Evolutionary conservation across 2,329 filamentous ascomycete genomes (phyloP).

Genomic region (Fonsecaea multimorphosa): DNA sequence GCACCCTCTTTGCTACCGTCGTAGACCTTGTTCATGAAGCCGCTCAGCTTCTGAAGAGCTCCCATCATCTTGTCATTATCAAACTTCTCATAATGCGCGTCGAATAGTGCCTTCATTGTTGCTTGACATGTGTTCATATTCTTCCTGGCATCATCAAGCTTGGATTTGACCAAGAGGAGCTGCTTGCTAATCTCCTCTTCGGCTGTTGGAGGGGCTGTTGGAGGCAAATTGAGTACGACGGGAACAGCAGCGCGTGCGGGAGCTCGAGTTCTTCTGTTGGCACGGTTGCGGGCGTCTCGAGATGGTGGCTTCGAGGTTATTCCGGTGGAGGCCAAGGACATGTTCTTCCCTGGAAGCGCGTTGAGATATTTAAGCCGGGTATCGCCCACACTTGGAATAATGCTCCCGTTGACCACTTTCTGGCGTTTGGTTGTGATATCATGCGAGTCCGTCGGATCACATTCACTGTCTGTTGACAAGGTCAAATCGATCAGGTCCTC

Average conservation of each 20-base stretch:
- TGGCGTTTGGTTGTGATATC: conserved; percentile 18
- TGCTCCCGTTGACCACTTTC: conserved; percentile 16
- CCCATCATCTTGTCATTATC: conserved; percentile 31
- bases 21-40: conserved; percentile 29
- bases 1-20: conserved; percentile 30
- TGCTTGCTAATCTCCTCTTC: conserved; percentile 22
- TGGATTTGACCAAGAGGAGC: conserved; percentile 28
- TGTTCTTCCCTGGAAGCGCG: background rate
- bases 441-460: background rate
- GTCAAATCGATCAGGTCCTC: conserved; percentile 27
- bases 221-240: too few relatives aligned
- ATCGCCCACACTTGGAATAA: background rate
- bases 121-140: conserved; percentile 30
- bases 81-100: conserved; percentile 24
- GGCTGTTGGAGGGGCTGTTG: background rate
- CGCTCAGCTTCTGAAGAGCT: conserved; percentile 26
- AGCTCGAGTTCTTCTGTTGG: background rate
- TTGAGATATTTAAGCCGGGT: background rate
- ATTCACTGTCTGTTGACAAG: conserved; percentile 2
- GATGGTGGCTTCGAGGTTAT: background rate
- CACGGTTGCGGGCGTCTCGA: background rate
- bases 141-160: conserved; percentile 23
- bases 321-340: background rate
- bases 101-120: conserved; percentile 32
- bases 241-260: conserved; percentile 1